A percentile compares a stretch with the other conserved stretches of the same genome.
phyloP scores from a whole-genome alignment of 1,139 yeast species.

The Yamadazyma blattariae region DNA sequence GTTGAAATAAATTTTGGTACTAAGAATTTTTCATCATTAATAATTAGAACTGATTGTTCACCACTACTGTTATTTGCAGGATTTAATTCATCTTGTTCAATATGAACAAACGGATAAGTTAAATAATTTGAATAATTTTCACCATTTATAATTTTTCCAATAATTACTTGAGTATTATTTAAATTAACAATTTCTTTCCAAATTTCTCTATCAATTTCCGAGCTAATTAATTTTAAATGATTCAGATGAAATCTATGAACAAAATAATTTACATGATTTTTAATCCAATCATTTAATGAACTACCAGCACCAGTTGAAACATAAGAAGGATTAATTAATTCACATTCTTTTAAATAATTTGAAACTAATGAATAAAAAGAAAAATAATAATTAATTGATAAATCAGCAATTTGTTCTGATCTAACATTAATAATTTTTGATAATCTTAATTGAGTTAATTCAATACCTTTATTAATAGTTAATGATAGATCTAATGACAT shows the following conservation, averaged over 20 bases:
- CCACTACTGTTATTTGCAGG: slow-evolving; percentile 7
- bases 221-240: slow-evolving; percentile 42
- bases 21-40: slow-evolving; percentile 38
- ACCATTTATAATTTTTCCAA: slow-evolving; percentile 56
- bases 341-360: slow-evolving; percentile 79
- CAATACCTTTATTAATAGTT: slow-evolving; percentile 63
- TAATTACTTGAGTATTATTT: slow-evolving; percentile 43
- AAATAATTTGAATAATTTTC: slow-evolving; percentile 50
- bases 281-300: slow-evolving; percentile 61
- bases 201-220: slow-evolving; percentile 60
- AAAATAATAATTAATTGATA: slow-evolving; percentile 55
- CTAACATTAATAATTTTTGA: slow-evolving; percentile 79
- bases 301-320: slow-evolving; percentile 49
- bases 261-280: slow-evolving; percentile 64
- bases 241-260: slow-evolving; percentile 56
- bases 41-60: slow-evolving; percentile 20
- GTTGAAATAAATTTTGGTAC: slow-evolving; percentile 41
- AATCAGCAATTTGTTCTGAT: slow-evolving; percentile 63
- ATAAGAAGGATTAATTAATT: slow-evolving; percentile 73
- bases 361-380: slow-evolving; percentile 65
- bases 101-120: slow-evolving; percentile 24
- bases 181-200: slow-evolving; percentile 64
- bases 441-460: slow-evolving; percentile 71
- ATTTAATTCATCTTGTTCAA: not conserved
- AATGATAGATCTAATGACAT: slow-evolving; percentile 65